These are phyloP conservation scores for Ogataea henricii DNA, from an alignment of 805 yeast species.

Conservation along the genomic window DNA sequence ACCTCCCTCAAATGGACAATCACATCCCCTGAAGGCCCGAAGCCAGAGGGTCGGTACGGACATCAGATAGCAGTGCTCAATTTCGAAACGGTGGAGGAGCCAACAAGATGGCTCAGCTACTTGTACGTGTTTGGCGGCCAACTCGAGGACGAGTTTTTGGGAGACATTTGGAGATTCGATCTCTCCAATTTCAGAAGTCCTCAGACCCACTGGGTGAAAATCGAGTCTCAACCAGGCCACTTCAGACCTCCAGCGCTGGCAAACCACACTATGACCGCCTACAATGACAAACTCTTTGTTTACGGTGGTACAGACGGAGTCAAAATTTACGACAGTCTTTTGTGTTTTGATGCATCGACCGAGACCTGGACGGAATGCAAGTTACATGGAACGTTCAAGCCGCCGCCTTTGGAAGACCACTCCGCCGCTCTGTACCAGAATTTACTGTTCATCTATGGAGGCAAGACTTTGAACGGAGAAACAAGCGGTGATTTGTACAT, in stretches of 20 bases:
- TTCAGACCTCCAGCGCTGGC: constrained; percentile 77
- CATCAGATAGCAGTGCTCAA: constrained; percentile 83
- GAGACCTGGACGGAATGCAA: constrained; percentile 72
- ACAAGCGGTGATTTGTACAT: constrained; percentile 68
- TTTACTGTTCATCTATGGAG: constrained; percentile 84
- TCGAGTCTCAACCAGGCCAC: constrained; percentile 45
- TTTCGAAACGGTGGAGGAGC: constrained; percentile 45
- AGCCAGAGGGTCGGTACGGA: constrained; percentile 94
- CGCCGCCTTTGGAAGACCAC: constrained; percentile 91
- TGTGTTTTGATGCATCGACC: constrained; percentile 71
- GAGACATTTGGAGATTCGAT: constrained; percentile 85
- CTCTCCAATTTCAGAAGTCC: constrained; percentile 82
- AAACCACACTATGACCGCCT: constrained; percentile 86
- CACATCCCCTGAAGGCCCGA: constrained; percentile 69
- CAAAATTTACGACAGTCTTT: constrained; percentile 70
- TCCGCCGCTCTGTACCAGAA: constrained; percentile 79
- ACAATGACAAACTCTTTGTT: constrained; percentile 74
- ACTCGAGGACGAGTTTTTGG: constrained; percentile 74
- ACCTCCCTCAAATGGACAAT: constrained; percentile 77
- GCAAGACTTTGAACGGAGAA: constrained; percentile 73
- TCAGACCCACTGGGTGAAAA: constrained; percentile 79
- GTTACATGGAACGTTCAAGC: constrained; percentile 63
- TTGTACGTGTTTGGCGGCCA: constrained; percentile 95
- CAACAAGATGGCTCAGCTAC: constrained; percentile 44
- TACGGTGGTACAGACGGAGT: constrained; percentile 87